Conservation (phyloP, 163 green algal genomes). For the Scenedesmus sp. region DNA sequence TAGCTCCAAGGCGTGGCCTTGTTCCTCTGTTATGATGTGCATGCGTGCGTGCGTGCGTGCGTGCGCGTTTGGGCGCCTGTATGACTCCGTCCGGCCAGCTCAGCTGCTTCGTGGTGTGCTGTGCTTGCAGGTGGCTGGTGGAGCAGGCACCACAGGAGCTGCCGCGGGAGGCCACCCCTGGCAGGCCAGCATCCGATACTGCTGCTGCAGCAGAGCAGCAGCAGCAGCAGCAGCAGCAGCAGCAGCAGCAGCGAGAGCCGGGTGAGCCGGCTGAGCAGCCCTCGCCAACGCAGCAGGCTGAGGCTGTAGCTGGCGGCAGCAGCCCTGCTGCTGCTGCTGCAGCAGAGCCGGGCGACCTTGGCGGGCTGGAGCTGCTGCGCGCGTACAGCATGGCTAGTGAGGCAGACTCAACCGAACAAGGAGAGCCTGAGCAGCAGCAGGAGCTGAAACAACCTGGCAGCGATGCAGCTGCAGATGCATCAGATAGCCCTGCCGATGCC, state of each 20-base stretch:
- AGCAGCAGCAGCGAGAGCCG: too few relatives aligned
- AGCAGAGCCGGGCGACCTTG: not conserved
- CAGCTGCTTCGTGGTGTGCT: not conserved
- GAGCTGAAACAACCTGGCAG: not conserved
- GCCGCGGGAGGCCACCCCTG: not conserved
- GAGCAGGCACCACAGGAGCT: slow-evolving; percentile 47
- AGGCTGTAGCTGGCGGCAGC: not conserved
- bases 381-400: slow-evolving; percentile 50
- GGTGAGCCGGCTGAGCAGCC: not conserved
- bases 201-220: slow-evolving; percentile 27
- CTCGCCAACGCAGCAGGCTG: not conserved
- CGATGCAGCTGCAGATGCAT: not conserved
- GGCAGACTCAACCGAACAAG: slow-evolving; percentile 1
- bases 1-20: too few relatives aligned
- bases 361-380: slow-evolving; percentile 40
- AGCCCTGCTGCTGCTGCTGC: not conserved
- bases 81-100: not conserved
- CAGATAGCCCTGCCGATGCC: not conserved
- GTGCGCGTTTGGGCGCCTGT: too few relatives aligned
- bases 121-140: slow-evolving; percentile 62
- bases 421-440: slow-evolving; percentile 17
- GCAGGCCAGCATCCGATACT: not conserved
- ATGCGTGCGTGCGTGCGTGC: too few relatives aligned
- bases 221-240: slow-evolving; percentile 22
- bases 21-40: too few relatives aligned